phyloP scores from a whole-genome alignment of 2,329 filamentous ascomycete genomes.

The Fusarium sp. region DNA sequence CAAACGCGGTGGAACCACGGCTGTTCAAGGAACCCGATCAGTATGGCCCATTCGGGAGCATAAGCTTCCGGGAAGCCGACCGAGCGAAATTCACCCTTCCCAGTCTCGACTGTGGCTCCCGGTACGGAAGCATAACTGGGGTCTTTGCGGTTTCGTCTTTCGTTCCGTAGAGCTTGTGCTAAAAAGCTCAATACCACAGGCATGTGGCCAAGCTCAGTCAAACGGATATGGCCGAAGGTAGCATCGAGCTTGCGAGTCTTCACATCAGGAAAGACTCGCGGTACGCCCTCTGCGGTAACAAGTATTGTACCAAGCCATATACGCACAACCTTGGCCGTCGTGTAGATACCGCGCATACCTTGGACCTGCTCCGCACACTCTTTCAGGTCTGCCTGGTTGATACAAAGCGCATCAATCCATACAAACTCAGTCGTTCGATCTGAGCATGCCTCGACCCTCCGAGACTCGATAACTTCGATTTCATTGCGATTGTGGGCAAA shows the following conservation, averaged over 20 bases:
- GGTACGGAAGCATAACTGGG: background rate
- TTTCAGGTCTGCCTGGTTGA: background rate
- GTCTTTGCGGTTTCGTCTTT: background rate
- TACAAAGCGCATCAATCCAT: background rate
- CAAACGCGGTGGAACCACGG: background rate
- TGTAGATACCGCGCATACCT: background rate
- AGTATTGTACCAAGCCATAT: background rate
- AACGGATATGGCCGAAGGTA: background rate
- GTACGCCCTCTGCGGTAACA: background rate
- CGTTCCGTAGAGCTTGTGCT: background rate
- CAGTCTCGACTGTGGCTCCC: background rate
- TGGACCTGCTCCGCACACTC: background rate
- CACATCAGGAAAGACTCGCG: background rate
- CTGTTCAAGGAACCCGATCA: background rate
- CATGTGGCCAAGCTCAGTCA: background rate
- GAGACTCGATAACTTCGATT: background rate
- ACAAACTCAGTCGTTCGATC: background rate
- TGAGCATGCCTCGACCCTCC: background rate
- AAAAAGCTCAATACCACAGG: background rate
- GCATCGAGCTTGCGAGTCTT: background rate
- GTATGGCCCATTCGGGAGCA: background rate
- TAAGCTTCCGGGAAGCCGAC: background rate
- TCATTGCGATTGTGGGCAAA: background rate
- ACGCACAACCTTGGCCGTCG: background rate
- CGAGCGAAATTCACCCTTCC: background rate